These are phyloP conservation scores for Vitis amurensis DNA, from an alignment of 164 flowering plant genomes.

Conservation along the genomic window DNA sequence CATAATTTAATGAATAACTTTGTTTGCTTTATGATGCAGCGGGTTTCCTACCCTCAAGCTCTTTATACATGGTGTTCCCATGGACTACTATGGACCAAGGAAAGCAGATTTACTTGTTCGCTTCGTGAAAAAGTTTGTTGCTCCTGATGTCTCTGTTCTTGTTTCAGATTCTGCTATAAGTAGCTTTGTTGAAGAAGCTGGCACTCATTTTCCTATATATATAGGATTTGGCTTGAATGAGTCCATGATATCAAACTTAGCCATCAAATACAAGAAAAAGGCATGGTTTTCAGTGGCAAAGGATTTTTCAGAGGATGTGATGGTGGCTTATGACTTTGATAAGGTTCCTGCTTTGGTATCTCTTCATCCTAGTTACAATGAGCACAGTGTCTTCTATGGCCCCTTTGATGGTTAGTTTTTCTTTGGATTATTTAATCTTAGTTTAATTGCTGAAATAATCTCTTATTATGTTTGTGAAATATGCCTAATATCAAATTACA, in stretches of 20 bases:
- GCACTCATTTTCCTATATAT: constrained; percentile 73
- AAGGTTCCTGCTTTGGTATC: constrained; percentile 88
- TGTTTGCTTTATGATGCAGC: constrained; percentile 41
- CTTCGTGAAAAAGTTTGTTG: constrained; percentile 86
- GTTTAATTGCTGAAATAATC: neutral
- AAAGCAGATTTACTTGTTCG: constrained; percentile 83
- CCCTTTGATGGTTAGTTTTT: constrained; percentile 88
- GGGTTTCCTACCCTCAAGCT: constrained; percentile 87
- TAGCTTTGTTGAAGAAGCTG: constrained; percentile 73
- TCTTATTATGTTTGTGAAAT: too few relatives aligned
- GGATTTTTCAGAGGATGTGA: constrained; percentile 76
- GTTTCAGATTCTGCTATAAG: constrained; percentile 67
- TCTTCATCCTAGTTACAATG: constrained; percentile 68
- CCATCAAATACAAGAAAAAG: constrained; percentile 76
- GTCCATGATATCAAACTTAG: constrained; percentile 53
- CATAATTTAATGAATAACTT: neutral
- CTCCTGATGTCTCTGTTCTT: constrained; percentile 82
- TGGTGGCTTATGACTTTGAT: constrained; percentile 83
- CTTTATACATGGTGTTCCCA: constrained; percentile 79
- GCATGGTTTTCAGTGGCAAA: constrained; percentile 97
- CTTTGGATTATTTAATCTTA: neutral
- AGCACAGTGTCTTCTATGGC: constrained; percentile 78
- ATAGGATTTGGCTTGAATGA: constrained; percentile 90
- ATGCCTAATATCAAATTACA: neutral
- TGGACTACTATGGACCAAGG: constrained; percentile 83